Percentiles rank a stretch among this genome's conserved stretches.
Evolutionary conservation across 2,329 filamentous ascomycete species (phyloP).

Genomic region (Paramyrothecium sp.): DNA sequence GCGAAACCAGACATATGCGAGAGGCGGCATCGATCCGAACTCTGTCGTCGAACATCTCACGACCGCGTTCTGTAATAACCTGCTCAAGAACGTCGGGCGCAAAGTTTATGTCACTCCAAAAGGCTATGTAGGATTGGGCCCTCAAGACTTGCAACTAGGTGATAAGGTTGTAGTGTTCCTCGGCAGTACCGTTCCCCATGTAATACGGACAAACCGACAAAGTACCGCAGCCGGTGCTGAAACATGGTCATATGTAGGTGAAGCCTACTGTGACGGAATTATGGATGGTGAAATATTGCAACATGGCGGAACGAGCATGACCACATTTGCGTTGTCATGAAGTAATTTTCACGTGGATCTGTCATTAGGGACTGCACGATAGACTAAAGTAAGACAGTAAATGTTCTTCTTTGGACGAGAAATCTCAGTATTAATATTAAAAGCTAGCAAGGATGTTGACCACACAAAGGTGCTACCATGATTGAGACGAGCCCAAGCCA

Average conservation of each 20-base stretch:
- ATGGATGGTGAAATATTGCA: conserved; percentile 27
- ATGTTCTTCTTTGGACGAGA: no score
- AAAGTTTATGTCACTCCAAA: conserved; percentile 24
- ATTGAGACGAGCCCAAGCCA: no score
- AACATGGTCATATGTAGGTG: conserved; percentile 24
- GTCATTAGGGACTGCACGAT: no score
- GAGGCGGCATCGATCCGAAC: conserved; percentile 11
- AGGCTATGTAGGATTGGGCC: conserved; percentile 27
- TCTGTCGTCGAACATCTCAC: conserved; percentile 6
- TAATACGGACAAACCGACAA: conserved; percentile 14
- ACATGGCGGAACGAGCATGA: not conserved
- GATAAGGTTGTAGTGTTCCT: conserved; percentile 25
- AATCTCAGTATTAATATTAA: no score
- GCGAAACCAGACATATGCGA: no score
- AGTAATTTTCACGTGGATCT: not conserved
- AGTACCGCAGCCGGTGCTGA: not conserved
- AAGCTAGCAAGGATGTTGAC: no score
- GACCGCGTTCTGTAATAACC: conserved; percentile 8
- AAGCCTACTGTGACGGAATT: conserved; percentile 30
- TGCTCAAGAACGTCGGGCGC: conserved; percentile 14
- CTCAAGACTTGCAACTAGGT: conserved; percentile 14
- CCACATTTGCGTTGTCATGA: not conserved
- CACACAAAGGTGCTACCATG: no score
- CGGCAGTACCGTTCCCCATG: conserved; percentile 24
- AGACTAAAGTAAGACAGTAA: no score